phyloP scores from a whole-genome alignment of 2,329 filamentous ascomycete genomes.

The Lachnellula subtilissima region DNA sequence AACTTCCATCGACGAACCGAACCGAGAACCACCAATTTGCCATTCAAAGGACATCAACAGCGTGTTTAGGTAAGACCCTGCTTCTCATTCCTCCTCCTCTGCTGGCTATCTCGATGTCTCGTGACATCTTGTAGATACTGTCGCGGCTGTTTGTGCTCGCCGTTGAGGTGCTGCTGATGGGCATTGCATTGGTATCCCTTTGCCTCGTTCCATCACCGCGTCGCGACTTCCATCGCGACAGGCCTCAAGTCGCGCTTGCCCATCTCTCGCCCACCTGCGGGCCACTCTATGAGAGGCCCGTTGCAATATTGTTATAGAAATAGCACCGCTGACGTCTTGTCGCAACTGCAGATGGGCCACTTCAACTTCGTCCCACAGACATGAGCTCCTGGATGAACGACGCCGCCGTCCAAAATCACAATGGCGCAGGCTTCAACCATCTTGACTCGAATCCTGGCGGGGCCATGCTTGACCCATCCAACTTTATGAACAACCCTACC shows the following conservation, averaged over 20 bases:
- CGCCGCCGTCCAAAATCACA: slow-evolving; percentile 61
- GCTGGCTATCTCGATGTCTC: slow-evolving; percentile 21
- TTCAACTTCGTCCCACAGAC: slow-evolving; percentile 43
- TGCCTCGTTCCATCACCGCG: slow-evolving; percentile 23
- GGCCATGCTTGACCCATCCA: slow-evolving; percentile 61
- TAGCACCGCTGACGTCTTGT: slow-evolving; percentile 27
- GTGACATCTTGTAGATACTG: slow-evolving; percentile 23
- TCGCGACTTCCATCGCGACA: slow-evolving; percentile 30
- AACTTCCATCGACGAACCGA: neutral
- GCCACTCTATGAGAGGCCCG: slow-evolving; percentile 20
- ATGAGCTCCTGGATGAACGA: slow-evolving; percentile 73
- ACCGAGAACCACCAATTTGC: slow-evolving; percentile 6
- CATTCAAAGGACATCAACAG: slow-evolving; percentile 10
- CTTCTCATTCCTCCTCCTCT: slow-evolving; percentile 23
- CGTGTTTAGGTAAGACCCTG: slow-evolving; percentile 33
- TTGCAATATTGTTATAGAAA: slow-evolving; percentile 1
- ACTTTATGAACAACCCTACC: slow-evolving; percentile 54
- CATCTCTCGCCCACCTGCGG: slow-evolving; percentile 19
- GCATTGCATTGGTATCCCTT: slow-evolving; percentile 14
- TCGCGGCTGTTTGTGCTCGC: slow-evolving; percentile 12
- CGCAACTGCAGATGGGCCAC: slow-evolving; percentile 32
- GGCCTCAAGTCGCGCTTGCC: slow-evolving; percentile 21
- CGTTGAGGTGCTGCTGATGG: slow-evolving; percentile 12
- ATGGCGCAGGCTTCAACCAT: slow-evolving; percentile 64
- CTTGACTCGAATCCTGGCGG: slow-evolving; percentile 54